These are phyloP conservation scores for Stephanocyclus meneghinianus DNA, from an alignment of 352 stramenopile genomes.

Conservation along the genomic window DNA sequence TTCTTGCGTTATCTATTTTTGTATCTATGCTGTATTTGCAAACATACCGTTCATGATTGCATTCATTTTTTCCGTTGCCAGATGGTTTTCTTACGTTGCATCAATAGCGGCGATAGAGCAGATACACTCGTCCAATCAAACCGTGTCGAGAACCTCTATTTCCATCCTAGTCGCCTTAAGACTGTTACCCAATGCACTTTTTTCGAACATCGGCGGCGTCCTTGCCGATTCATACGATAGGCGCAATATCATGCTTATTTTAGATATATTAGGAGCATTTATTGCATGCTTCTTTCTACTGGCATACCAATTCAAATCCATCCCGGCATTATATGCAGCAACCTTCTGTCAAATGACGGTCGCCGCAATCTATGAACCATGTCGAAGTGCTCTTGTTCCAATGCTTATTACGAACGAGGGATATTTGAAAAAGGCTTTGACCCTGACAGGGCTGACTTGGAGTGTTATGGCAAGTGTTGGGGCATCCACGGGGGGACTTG, in stretches of 20 bases:
- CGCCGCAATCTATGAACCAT: constrained; percentile 64
- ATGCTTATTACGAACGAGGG: constrained; percentile 59
- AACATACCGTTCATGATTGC: background rate
- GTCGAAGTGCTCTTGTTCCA: constrained; percentile 52
- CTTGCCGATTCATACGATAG: constrained; percentile 69
- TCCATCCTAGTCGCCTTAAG: constrained; percentile 67
- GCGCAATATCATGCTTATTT: constrained; percentile 55
- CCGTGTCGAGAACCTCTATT: constrained; percentile 29
- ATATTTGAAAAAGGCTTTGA: constrained; percentile 66
- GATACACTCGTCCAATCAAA: constrained; percentile 30
- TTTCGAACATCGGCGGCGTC: constrained; percentile 63
- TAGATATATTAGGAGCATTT: constrained; percentile 58
- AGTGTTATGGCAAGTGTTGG: constrained; percentile 63
- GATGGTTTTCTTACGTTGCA: constrained; percentile 74
- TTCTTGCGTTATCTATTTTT: background rate
- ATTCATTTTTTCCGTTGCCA: constrained; percentile 4
- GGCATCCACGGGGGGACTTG: constrained; percentile 46
- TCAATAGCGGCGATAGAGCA: constrained; percentile 66
- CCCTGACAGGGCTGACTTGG: constrained; percentile 57
- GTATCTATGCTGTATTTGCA: too few species aligned
- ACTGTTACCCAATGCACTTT: constrained; percentile 61
- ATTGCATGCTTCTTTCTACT: constrained; percentile 57
- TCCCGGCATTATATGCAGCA: constrained; percentile 54
- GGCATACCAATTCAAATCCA: constrained; percentile 51
- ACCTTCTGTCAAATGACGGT: constrained; percentile 60